These are phyloP conservation scores for Starmerella floricola DNA, from an alignment of 805 yeast species.

Conservation along the genomic window DNA sequence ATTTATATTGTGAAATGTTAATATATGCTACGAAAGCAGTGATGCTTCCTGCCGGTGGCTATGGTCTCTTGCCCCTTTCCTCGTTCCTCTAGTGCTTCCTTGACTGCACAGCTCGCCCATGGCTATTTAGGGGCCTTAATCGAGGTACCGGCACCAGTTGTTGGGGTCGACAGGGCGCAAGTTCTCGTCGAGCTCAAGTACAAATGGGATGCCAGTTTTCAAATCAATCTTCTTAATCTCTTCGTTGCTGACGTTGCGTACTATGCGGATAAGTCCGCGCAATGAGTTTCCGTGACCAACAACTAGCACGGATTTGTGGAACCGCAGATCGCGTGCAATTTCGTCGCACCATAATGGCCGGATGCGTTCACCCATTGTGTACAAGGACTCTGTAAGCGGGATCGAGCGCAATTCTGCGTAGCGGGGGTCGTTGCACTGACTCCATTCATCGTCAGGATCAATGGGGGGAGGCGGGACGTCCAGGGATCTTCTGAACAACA, in stretches of 20 bases:
- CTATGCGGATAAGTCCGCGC: conserved; percentile 88
- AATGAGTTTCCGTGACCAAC: conserved; percentile 98
- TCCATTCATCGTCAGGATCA: conserved; percentile 62
- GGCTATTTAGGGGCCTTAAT: conserved; percentile 2
- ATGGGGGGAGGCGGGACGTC: conserved; percentile 93
- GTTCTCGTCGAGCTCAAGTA: conserved; percentile 76
- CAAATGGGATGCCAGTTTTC: conserved; percentile 96
- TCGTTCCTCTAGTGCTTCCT: too few relatives aligned
- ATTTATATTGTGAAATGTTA: conserved; percentile 1
- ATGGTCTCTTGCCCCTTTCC: too few relatives aligned
- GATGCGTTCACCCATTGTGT: conserved; percentile 86
- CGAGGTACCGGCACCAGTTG: conserved; percentile 15
- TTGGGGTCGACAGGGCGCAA: conserved; percentile 69
- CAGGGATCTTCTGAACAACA: conserved; percentile 90
- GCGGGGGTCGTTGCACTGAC: conserved; percentile 77
- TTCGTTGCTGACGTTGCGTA: conserved; percentile 79
- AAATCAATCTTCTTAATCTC: conserved; percentile 89
- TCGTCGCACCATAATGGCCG: conserved; percentile 93
- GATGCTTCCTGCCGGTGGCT: neutral
- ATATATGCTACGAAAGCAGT: too few relatives aligned
- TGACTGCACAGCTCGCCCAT: too few relatives aligned
- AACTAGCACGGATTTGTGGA: conserved; percentile 75
- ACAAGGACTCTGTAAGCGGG: conserved; percentile 89
- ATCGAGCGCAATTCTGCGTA: conserved; percentile 70
- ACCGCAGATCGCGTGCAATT: conserved; percentile 68